Base-by-base conservation (phyloP, 2,329 filamentous ascomycete genomes). In the Exophiala sp. region DNA sequence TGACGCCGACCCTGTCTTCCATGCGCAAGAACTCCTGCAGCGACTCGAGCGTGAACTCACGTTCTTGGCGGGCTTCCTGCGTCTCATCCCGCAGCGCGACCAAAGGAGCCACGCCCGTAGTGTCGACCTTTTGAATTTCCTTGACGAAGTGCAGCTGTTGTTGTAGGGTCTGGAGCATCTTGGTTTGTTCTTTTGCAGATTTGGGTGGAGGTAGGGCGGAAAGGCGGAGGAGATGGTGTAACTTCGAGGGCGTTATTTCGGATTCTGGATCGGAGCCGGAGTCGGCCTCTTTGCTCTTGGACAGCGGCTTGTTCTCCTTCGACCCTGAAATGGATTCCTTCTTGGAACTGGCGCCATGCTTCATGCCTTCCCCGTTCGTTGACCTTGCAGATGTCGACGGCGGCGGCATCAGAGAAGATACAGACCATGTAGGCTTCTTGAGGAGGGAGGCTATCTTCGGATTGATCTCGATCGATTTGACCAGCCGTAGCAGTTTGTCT, bases 121-220 rank as follows among this genome's bases (percentile, higher is more conserved):
- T 90, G 65, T 95, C 79, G 42, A 95, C 83, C 38, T 76, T 73
- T 63, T 95, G 90, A 16, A 97, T 82, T 55, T 88, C 81, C 54
- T 80, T 82, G n/a, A 97, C 89, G 64, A 98, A 98, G 62, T 86
- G 84, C 0, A 98, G 78, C 65, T 98, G 93, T 24, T 85, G 81
- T 45, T 83, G 77, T 1, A 98, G 76, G 1, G 84, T 90, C 18
- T 77, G 65, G 2, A 95, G 76, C 80, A 95, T 88, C 21, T 74
- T 69, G 0, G 72, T 62, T 65, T 95, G 85, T 60, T 89, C 83
- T 44, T 73, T 73, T 1, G 71, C 58, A 13, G 38, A 43, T 21
- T 45, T 49, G 0, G 91, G 89, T 1, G 77, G 76, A 0, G 91
- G 89, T 0, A 98, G 82, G 11, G 91, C 90, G 2, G 90, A 95